Evolutionary conservation across 208 protist species (phyloP).

Genomic region (Phytomonas francai): DNA sequence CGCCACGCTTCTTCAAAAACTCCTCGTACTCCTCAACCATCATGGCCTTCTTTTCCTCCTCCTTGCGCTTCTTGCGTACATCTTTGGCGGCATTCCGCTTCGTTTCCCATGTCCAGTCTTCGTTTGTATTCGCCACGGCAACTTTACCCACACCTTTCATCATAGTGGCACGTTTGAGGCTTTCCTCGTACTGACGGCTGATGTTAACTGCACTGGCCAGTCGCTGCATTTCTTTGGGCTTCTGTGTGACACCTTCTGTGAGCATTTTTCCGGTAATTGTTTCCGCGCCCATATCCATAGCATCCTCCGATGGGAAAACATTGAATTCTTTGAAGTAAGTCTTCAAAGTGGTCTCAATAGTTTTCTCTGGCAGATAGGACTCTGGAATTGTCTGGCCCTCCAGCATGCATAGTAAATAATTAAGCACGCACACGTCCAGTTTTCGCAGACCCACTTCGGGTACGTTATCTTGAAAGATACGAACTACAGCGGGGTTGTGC

Average conservation of each 20-base stretch:
- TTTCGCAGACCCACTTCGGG: conserved; percentile 61
- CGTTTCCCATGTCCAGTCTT: conserved; percentile 85
- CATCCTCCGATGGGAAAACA: conserved; percentile 43
- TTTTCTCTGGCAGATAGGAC: conserved; percentile 72
- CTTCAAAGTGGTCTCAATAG: conserved; percentile 62
- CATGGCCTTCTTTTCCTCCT: conserved; percentile 87
- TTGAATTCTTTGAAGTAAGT: conserved; percentile 75
- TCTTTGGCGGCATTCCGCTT: conserved; percentile 86
- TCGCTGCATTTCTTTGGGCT: conserved; percentile 54
- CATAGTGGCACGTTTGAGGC: conserved; percentile 70
- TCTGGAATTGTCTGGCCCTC: conserved; percentile 74
- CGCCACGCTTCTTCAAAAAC: conserved; percentile 80
- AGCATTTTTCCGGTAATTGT: conserved; percentile 56
- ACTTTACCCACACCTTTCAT: conserved; percentile 81
- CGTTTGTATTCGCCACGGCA: conserved; percentile 78
- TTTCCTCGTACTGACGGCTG: conserved; percentile 84
- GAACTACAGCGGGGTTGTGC: conserved; percentile 43
- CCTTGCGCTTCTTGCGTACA: conserved; percentile 78
- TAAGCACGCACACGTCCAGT: conserved; percentile 71
- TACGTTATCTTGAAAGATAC: conserved; percentile 56
- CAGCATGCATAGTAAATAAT: conserved; percentile 82
- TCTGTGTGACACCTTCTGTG: conserved; percentile 45
- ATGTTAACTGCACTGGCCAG: conserved; percentile 80
- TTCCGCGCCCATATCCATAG: conserved; percentile 22
- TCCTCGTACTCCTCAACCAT: conserved; percentile 85